Evolutionary conservation across 192 early-diverging fungal genomes (phyloP), one percentile per base, ranked within the genome.

Genomic region (Coemansia aciculifera): DNA sequence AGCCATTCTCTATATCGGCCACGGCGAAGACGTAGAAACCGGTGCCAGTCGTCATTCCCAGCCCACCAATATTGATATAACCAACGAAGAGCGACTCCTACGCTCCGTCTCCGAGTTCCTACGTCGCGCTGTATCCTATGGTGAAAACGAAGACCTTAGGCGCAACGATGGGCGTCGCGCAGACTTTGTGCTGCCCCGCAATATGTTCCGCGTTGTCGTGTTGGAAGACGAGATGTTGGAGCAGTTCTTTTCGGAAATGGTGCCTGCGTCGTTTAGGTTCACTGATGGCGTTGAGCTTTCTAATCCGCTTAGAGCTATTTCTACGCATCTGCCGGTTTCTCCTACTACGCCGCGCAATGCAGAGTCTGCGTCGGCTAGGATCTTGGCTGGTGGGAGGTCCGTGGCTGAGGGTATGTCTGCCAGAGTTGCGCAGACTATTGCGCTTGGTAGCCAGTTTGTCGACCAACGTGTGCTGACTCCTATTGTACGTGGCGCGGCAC

Each of bases 171-270:
- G 63, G 3, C 2, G 19, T 3, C 31, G 38, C n/a, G 19, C 52
- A 11, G 75, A 76, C 43, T 75, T 75, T 75, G 24, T 57, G 54
- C 59, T 85, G 8, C 69, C 63, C 39, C 67, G 74, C 42, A 78
- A 81, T 23, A 85, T 81, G 65, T 92, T 90, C 73, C 82, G 90
- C 34, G 93, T 97, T 84, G 87, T 94, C 1, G 84, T 95, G n/a
- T 77, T 97, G 62, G 90, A 88, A 17, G 94, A 97, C 71, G 92
- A 91, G 42, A 86, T 89, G 38, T 78, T 98, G n/a, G 91, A 94
- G 63, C 78, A 84, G 31, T 95, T 94, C 61, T 96, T 98, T 71
- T 90, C 93, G 1, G 61, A 64, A 0, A 79, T 75, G 37, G 76
- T 84, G 19, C 77, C 77, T 0, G 68, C 64, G 13, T 79, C 77